Evolutionary conservation across 139 green algal genomes (phyloP), one percentile per base, ranked within the genome.

Genomic region (Volvox reticuliferus): DNA sequence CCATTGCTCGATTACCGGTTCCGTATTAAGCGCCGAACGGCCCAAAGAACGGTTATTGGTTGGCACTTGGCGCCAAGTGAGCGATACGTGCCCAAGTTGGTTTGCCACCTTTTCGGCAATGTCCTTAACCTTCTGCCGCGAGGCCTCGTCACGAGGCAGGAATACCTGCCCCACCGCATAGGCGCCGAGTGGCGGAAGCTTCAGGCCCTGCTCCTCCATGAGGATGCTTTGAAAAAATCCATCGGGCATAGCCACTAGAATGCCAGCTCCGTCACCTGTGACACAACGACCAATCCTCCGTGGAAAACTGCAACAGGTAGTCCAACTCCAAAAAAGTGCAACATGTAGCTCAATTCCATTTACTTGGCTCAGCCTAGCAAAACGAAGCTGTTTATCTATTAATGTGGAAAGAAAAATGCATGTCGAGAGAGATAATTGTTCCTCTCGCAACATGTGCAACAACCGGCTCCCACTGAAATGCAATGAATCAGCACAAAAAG

Each of bases 121-220:
- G 24, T 63, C 84, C 84, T 97, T 97, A 71, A 92, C 93, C 79
- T 88, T 89, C 24, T 92, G 79, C 22, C 97, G 95, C 75, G 94
- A 50, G 0, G 86, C 63, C 19, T 95, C 91, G 44, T 99, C 96
- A 20, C 87, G 95, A 24, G 98, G 98, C 80, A 99, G 93, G 91
- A 99, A 99, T 30, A 97, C 81, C 95, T 97, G 96, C 78, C 96
- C 98, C 14, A 99, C 95, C 1, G 91, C 97, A 79, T 99, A 99
- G 33, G 98, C 92, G 82, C 97, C 93, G 67, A 92, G 62, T 18
- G 93, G 84, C 20, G 97, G 97, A 87, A 99, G 92, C 76, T 93
- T 89, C 21, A 99, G 89, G 67, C 90, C 93, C 65, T 96, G 94
- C 75, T 98, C 96, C 75, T 95, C 88, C 63, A 96, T 91, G 30